These are phyloP conservation scores for Byssochlamys sp. DNA, from an alignment of 2,329 filamentous ascomycete genomes.

Conservation along the genomic window DNA sequence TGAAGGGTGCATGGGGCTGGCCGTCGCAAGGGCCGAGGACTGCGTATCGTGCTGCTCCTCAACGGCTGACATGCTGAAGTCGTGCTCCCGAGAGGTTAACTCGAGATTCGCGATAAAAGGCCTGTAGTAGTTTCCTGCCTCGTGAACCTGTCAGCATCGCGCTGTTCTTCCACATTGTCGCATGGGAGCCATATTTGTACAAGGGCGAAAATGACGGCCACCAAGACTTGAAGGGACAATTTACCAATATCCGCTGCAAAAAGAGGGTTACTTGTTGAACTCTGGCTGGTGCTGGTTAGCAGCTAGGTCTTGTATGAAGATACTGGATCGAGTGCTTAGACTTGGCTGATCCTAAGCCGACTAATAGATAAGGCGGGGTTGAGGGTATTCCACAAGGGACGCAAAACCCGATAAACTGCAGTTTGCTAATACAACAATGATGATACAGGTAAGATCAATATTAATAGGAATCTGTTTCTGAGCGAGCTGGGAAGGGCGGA, in stretches of 20 bases:
- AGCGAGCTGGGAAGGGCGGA: background rate
- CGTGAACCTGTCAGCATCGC: background rate
- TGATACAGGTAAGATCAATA: background rate
- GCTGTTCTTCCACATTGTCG: background rate
- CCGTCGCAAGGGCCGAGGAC: background rate
- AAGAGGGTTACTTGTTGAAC: background rate
- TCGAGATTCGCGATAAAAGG: background rate
- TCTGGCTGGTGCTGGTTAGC: background rate
- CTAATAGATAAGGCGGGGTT: background rate
- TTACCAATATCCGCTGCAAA: background rate
- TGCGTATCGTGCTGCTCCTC: background rate
- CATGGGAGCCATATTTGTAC: background rate
- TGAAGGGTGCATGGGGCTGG: background rate
- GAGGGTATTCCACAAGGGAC: background rate
- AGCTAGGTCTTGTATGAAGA: background rate
- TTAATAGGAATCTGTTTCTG: background rate
- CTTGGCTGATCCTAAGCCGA: background rate
- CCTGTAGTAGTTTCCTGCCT: background rate
- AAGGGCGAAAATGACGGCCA: background rate
- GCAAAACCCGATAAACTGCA: background rate
- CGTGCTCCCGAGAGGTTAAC: background rate
- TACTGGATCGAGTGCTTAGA: background rate
- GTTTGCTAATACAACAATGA: background rate
- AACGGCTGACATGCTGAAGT: background rate
- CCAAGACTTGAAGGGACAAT: background rate